A percentile compares a stretch with the other conserved stretches of the same genome.
These are phyloP conservation scores for Suhomyces xylopsoci DNA, from an alignment of 805 yeast species.

Conservation along the genomic window DNA sequence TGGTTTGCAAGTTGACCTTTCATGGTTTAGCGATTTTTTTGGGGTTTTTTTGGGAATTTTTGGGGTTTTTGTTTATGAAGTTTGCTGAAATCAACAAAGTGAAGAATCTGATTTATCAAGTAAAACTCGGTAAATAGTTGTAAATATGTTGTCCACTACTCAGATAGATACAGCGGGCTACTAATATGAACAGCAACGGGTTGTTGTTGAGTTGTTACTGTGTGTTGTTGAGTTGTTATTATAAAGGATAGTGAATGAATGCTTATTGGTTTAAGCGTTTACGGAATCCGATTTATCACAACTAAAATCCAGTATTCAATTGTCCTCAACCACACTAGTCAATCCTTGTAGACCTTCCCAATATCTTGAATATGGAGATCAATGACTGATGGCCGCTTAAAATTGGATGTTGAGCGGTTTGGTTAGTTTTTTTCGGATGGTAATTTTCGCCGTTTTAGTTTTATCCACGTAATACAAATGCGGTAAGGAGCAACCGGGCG, in stretches of 20 bases:
- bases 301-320: neutral
- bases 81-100: neutral
- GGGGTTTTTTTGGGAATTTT: neutral
- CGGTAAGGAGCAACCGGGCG: neutral
- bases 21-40: slow-evolving; percentile 11
- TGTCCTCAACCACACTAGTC: neutral
- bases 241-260: neutral
- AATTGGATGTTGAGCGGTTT: neutral
- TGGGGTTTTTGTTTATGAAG: neutral
- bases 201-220: neutral
- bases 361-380: neutral
- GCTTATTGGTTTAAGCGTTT: neutral
- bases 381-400: neutral
- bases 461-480: slow-evolving; percentile 2
- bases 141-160: neutral
- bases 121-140: neutral
- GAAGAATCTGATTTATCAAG: neutral
- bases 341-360: neutral
- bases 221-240: neutral
- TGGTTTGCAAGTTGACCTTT: slow-evolving; percentile 21
- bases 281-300: neutral
- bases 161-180: neutral
- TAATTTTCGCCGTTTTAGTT: slow-evolving; percentile 3
- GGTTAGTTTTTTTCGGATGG: neutral
- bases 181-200: neutral